Evolutionary conservation across 129 eudicot genomes (phyloP).

Genomic region (Rutidosis leptorrhynchoides): DNA sequence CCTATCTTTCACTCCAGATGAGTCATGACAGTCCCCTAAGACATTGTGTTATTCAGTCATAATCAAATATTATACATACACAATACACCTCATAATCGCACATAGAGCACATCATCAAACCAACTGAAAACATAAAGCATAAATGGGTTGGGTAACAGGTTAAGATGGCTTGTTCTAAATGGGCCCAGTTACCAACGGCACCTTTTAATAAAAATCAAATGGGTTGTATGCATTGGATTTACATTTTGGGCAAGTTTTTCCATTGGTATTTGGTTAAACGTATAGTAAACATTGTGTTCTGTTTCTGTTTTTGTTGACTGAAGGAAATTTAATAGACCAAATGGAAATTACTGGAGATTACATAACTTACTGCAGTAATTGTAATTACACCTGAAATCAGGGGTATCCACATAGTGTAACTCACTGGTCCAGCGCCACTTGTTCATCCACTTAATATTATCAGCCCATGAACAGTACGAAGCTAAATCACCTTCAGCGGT

Average conservation of each 20-base stretch:
- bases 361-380: constrained; percentile 77
- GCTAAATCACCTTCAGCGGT: constrained; percentile 86
- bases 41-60: constrained; percentile 12
- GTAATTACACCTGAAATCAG: constrained; percentile 95
- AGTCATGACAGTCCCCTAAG: constrained; percentile 96
- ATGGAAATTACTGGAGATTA: neutral
- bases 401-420: constrained; percentile 92
- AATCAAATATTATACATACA: neutral
- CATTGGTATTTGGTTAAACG: neutral
- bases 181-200: neutral
- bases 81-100: neutral
- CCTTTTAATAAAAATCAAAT: too few relatives aligned
- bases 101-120: neutral
- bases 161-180: neutral
- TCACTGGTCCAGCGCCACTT: constrained; percentile 78
- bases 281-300: neutral
- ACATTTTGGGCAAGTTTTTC: neutral
- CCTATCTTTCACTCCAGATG: constrained; percentile 62
- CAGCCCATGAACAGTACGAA: constrained; percentile 85
- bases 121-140: neutral
- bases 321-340: neutral
- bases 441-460: constrained; percentile 45
- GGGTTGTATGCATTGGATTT: neutral
- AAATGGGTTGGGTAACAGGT: neutral
- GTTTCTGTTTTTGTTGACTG: neutral